A percentile compares a stretch with the other conserved stretches of the same genome.
These are phyloP conservation scores for Exidia glandulosa DNA, from an alignment of 768 basidiomycete species.

Conservation along the genomic window DNA sequence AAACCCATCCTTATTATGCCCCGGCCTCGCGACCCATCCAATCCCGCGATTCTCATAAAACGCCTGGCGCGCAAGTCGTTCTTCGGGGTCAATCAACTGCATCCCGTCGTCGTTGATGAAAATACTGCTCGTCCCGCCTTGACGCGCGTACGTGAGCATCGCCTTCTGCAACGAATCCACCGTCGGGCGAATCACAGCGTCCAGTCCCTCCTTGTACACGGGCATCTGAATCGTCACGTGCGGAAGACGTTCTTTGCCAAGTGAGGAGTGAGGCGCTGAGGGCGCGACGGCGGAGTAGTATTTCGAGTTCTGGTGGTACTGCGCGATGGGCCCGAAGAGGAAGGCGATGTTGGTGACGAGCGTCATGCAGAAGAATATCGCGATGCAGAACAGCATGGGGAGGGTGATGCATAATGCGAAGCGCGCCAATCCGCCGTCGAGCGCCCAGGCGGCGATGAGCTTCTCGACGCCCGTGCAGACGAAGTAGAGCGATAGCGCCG, in stretches of 20 bases:
- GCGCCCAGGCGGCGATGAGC: constrained; percentile 13
- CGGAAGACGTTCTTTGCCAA: constrained; percentile 2
- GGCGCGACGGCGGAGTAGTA: constrained; percentile 13
- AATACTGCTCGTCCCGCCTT: constrained; percentile 25
- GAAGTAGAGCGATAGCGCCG: not conserved
- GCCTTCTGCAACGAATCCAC: constrained; percentile 22
- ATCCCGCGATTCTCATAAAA: constrained; percentile 21
- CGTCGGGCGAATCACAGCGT: constrained; percentile 2
- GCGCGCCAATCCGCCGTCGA: constrained; percentile 52
- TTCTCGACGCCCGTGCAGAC: not conserved
- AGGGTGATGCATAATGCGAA: constrained; percentile 55
- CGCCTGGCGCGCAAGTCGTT: constrained; percentile 16
- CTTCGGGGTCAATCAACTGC: constrained; percentile 18
- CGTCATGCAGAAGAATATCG: constrained; percentile 25
- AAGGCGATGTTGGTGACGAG: constrained; percentile 8
- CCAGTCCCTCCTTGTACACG: constrained; percentile 18
- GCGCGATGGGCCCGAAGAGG: constrained; percentile 65
- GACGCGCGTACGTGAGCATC: constrained; percentile 27
- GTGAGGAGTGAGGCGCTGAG: not conserved
- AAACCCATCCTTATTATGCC: constrained; percentile 21
- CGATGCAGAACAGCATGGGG: constrained; percentile 68
- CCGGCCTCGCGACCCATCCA: constrained; percentile 25
- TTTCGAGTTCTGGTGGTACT: constrained; percentile 35
- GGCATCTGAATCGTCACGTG: constrained; percentile 14
- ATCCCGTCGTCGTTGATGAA: constrained; percentile 30